These are phyloP conservation scores for Corylus heterophylla DNA, from an alignment of 306 rosid genomes.

Conservation along the genomic window DNA sequence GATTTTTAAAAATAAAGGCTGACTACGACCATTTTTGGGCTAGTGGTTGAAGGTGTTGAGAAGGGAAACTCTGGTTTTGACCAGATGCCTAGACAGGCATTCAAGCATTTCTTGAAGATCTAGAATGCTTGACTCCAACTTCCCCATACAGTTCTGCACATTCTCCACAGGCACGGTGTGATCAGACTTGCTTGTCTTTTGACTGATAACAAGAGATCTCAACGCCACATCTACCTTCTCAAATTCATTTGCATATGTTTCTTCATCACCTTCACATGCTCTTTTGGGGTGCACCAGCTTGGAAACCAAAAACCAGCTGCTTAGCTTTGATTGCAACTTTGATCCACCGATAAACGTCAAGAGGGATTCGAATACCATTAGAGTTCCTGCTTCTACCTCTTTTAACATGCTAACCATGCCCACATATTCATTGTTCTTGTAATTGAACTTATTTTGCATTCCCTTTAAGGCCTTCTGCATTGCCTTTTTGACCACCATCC, in stretches of 20 bases:
- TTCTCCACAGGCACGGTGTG: not conserved
- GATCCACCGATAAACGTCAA: slow-evolving; percentile 32
- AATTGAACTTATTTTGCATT: slow-evolving; percentile 11
- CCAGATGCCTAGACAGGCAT: slow-evolving; percentile 41
- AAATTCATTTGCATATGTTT: slow-evolving; percentile 37
- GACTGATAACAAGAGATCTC: slow-evolving; percentile 37
- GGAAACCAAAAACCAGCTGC: slow-evolving; percentile 48
- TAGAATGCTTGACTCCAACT: slow-evolving; percentile 43
- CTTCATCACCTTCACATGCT: slow-evolving; percentile 26
- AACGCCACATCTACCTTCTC: slow-evolving; percentile 48
- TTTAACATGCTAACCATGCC: slow-evolving; percentile 31
- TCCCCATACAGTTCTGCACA: slow-evolving; percentile 37
- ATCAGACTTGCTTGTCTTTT: slow-evolving; percentile 31
- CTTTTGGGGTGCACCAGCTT: slow-evolving; percentile 33
- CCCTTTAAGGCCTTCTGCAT: slow-evolving; percentile 24
- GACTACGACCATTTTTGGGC: slow-evolving; percentile 7
- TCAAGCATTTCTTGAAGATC: slow-evolving; percentile 45
- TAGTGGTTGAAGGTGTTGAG: slow-evolving; percentile 54
- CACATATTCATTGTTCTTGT: slow-evolving; percentile 23
- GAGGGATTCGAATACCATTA: slow-evolving; percentile 33
- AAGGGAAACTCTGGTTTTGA: slow-evolving; percentile 48
- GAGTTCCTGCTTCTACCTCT: slow-evolving; percentile 35
- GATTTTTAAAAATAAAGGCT: not conserved
- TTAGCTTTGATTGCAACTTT: slow-evolving; percentile 21
- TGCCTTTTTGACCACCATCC: slow-evolving; percentile 36